Percentiles rank a stretch among this genome's conserved stretches.
These are phyloP conservation scores for Calonectria honghensis DNA, from an alignment of 2,329 filamentous ascomycete genomes.

Conservation along the genomic window DNA sequence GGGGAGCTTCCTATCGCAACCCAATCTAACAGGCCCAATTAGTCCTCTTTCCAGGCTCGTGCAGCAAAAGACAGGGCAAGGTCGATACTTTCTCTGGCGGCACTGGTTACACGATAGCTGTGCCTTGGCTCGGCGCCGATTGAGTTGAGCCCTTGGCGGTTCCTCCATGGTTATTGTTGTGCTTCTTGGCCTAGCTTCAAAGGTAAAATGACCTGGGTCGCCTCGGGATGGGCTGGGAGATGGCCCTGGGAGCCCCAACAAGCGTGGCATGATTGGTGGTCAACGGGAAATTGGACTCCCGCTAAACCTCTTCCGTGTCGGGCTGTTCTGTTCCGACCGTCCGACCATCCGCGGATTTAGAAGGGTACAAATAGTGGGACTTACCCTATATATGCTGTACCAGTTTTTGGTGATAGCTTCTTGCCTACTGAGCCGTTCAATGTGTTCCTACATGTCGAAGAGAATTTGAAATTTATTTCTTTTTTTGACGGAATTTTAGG, in stretches of 20 bases:
- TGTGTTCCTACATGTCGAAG: no score
- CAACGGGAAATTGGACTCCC: not conserved
- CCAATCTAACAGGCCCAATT: not conserved
- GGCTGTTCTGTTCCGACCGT: not conserved
- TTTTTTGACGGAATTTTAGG: no score
- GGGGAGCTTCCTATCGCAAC: constrained; percentile 9
- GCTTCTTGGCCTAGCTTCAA: not conserved
- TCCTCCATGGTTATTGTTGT: not conserved
- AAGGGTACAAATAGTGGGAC: no score
- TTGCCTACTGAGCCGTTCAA: no score
- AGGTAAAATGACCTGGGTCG: not conserved
- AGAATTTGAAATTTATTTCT: no score
- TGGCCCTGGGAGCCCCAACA: not conserved
- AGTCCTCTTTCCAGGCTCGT: not conserved
- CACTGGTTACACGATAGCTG: constrained; percentile 6
- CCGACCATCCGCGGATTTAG: no score
- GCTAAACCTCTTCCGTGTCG: not conserved
- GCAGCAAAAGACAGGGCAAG: not conserved
- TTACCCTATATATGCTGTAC: no score
- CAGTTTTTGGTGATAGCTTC: no score
- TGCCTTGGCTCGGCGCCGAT: not conserved
- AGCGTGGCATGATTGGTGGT: not conserved
- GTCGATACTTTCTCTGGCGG: constrained; percentile 3
- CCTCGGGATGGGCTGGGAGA: not conserved
- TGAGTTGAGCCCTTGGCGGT: not conserved